These are phyloP conservation scores for Serendipita sp. DNA, from an alignment of 768 basidiomycete genomes.

Conservation along the genomic window DNA sequence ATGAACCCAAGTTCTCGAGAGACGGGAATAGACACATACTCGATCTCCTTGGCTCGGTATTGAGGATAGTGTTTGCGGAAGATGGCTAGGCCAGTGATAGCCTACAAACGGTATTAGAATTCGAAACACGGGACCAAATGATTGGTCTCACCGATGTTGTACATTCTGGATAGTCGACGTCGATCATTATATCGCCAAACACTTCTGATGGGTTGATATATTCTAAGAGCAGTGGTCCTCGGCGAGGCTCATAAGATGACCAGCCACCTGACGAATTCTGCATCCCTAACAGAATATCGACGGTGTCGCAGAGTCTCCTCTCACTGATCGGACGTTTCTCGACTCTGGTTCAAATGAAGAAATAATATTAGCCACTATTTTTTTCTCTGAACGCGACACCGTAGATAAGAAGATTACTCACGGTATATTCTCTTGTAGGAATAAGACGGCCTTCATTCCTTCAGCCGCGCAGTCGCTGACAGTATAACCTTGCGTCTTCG, in stretches of 20 bases:
- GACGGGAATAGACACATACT: conserved; percentile 31
- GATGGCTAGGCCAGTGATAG: conserved; percentile 69
- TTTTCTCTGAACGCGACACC: conserved; percentile 10
- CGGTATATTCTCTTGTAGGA: conserved; percentile 72
- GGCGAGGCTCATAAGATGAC: conserved; percentile 82
- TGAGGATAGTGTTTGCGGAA: conserved; percentile 68
- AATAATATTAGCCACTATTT: too few relatives aligned
- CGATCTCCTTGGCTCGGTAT: conserved; percentile 65
- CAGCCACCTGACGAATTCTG: conserved; percentile 85
- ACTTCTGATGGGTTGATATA: conserved; percentile 89
- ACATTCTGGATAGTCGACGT: conserved; percentile 92
- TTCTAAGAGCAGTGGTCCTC: conserved; percentile 70
- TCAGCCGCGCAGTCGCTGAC: conserved; percentile 95
- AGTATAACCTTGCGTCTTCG: conserved; percentile 84
- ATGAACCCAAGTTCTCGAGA: neutral
- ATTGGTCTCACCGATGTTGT: conserved; percentile 82
- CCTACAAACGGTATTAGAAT: neutral
- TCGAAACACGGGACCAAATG: too few relatives aligned
- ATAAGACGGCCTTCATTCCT: conserved; percentile 79
- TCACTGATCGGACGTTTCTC: conserved; percentile 64
- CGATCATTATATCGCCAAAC: conserved; percentile 95
- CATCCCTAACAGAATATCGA: conserved; percentile 72
- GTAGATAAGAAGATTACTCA: conserved; percentile 24
- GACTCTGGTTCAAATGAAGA: conserved; percentile 29
- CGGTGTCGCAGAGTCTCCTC: conserved; percentile 63